Percentiles rank a stretch among this genome's conserved stretches.
Conservation (phyloP, 2,329 filamentous ascomycete species). For the Cytospora schulzeri region DNA sequence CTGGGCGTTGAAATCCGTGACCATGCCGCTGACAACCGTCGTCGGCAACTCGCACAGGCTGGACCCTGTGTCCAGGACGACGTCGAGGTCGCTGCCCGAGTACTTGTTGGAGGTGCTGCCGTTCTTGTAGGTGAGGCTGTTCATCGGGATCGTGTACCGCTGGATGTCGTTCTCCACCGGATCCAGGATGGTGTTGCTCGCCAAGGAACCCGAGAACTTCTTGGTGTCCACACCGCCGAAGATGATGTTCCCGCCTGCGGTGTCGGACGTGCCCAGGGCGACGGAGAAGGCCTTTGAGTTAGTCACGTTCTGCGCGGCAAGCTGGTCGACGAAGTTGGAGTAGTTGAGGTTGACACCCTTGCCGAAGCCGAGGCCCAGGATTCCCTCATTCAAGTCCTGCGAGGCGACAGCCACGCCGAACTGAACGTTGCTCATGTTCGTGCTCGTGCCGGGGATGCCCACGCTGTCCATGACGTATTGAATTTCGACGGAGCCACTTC, state of each 20-base stretch:
- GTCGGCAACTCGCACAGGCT: slow-evolving; percentile 68
- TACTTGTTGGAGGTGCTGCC: slow-evolving; percentile 33
- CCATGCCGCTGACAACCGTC: slow-evolving; percentile 50
- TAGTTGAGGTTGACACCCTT: slow-evolving; percentile 44
- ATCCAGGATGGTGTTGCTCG: slow-evolving; percentile 34
- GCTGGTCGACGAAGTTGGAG: slow-evolving; percentile 50
- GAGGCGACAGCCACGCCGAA: slow-evolving; percentile 60
- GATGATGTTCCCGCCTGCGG: slow-evolving; percentile 37
- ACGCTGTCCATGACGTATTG: slow-evolving; percentile 46
- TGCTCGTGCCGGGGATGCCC: slow-evolving; percentile 31
- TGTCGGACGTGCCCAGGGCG: slow-evolving; percentile 36
- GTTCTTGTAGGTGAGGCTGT: slow-evolving; percentile 40
- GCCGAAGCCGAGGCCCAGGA: slow-evolving; percentile 72
- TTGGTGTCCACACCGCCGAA: slow-evolving; percentile 51
- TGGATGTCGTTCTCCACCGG: slow-evolving; percentile 34
- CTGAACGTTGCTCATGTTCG: slow-evolving; percentile 51
- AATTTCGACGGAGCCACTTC: slow-evolving; percentile 47
- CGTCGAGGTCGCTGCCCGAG: slow-evolving; percentile 41
- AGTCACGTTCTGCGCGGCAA: slow-evolving; percentile 51
- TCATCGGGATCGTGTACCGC: slow-evolving; percentile 48
- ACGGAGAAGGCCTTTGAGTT: slow-evolving; percentile 38
- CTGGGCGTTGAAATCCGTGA: slow-evolving; percentile 48
- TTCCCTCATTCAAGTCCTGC: slow-evolving; percentile 50
- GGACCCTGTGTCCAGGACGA: slow-evolving; percentile 67
- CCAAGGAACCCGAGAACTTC: slow-evolving; percentile 45